phyloP scores from a whole-genome alignment of 176 grass and related monocot species.

The Eremochloa ophiuroides region DNA sequence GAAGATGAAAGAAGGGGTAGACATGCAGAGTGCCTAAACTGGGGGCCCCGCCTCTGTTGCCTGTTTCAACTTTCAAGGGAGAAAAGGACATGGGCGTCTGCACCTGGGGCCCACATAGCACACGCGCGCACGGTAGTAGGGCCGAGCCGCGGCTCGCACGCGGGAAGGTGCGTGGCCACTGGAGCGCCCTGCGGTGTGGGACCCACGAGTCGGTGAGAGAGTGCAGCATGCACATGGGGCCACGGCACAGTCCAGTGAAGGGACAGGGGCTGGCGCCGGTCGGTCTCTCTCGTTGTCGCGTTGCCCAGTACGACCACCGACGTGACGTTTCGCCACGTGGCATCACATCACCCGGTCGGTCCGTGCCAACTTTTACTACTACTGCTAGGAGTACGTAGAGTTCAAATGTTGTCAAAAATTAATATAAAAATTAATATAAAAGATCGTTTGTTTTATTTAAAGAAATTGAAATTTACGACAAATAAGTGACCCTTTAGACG shows the following conservation, averaged over 20 bases:
- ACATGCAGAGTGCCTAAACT: background rate
- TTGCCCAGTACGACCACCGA: conserved; percentile 24
- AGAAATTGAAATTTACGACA: no score
- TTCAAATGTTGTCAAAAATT: no score
- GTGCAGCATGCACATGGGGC: no score
- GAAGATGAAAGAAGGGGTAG: no score
- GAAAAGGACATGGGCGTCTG: background rate
- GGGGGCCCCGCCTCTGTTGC: background rate
- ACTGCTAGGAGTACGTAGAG: no score
- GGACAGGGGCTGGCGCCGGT: conserved; percentile 26
- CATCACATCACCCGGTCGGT: background rate
- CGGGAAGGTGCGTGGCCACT: conserved; percentile 14
- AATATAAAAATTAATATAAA: no score
- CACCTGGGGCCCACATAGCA: background rate
- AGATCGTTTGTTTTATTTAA: no score
- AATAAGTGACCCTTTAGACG: no score
- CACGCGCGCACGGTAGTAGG: background rate
- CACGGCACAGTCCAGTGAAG: background rate
- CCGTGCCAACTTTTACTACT: no score
- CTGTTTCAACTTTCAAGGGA: background rate
- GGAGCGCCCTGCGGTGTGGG: background rate
- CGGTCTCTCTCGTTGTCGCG: conserved; percentile 56
- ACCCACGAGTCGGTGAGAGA: background rate
- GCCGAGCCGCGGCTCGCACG: conserved; percentile 19
- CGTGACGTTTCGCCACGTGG: conserved; percentile 42